Evolutionary conservation across 805 yeast species (phyloP).

Genomic region (Saccharomycopsis babjevae): DNA sequence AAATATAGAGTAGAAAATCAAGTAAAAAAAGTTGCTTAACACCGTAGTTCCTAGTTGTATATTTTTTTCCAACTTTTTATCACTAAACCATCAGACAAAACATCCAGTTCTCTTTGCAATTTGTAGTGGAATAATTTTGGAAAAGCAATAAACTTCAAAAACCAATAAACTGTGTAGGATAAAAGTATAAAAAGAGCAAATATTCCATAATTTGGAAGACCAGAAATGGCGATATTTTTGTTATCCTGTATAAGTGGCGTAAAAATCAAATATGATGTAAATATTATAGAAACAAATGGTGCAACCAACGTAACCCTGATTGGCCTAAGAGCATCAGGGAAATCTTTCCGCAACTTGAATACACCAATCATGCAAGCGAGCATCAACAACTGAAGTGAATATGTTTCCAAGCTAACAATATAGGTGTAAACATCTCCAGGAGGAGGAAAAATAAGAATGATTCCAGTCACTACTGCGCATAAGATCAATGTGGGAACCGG

Average conservation of each 20-base stretch:
- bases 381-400: conserved; percentile 14
- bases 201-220: conserved; percentile 14
- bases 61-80: conserved; percentile 12
- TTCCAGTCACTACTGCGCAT: conserved; percentile 25
- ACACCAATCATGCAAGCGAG: conserved; percentile 15
- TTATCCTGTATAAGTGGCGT: conserved; percentile 13
- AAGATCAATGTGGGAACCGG: conserved; percentile 41
- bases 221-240: conserved; percentile 3
- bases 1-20: background rate
- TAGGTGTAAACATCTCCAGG: conserved; percentile 19
- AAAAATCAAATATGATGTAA: conserved; percentile 8
- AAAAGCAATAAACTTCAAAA: conserved; percentile 10
- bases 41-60: background rate
- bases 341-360: conserved; percentile 15
- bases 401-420: conserved; percentile 17
- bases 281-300: conserved; percentile 9
- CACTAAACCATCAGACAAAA: conserved; percentile 14
- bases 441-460: conserved; percentile 14
- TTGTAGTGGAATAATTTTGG: conserved; percentile 12
- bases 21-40: background rate
- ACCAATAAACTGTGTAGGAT: conserved; percentile 9
- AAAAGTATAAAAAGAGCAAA: conserved; percentile 6
- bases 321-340: conserved; percentile 15
- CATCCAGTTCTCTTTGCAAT: conserved; percentile 8
- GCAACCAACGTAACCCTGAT: conserved; percentile 15